A percentile compares a stretch with the other conserved stretches of the same genome.
These are phyloP conservation scores for Aspergillus piperis DNA, from an alignment of 2,329 filamentous ascomycete species.

Conservation along the genomic window DNA sequence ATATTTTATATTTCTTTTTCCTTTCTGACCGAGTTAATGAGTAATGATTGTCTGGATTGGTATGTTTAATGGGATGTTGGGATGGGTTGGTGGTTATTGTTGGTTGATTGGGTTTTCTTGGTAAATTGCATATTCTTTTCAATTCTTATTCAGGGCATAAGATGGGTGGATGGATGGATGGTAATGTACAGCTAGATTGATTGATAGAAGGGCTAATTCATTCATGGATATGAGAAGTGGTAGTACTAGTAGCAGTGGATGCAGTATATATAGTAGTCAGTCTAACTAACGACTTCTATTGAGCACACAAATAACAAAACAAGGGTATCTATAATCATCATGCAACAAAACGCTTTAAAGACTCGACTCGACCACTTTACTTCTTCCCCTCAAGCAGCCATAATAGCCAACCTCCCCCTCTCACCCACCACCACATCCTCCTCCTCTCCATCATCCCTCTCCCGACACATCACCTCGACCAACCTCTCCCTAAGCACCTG, in stretches of 20 bases:
- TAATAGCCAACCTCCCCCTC: slow-evolving; percentile 31
- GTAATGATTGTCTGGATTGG: neutral
- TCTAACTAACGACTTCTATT: neutral
- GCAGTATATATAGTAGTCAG: neutral
- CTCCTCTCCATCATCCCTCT: slow-evolving; percentile 7
- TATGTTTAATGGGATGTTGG: neutral
- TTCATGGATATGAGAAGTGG: too few species aligned
- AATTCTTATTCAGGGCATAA: neutral
- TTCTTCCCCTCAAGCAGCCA: slow-evolving; percentile 23
- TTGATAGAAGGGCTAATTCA: neutral
- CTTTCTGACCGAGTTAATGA: neutral
- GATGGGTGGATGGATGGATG: neutral
- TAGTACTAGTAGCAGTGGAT: neutral
- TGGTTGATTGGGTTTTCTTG: neutral
- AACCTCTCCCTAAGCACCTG: slow-evolving; percentile 29
- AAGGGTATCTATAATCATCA: slow-evolving; percentile 14
- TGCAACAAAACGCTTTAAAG: neutral
- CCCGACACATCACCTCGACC: slow-evolving; percentile 26
- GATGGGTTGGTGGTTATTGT: neutral
- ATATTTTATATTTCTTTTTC: too few species aligned
- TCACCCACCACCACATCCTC: neutral
- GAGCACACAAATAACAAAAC: slow-evolving; percentile 14
- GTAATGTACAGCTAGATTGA: neutral
- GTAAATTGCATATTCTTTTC: neutral
- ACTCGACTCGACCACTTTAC: too few species aligned